Conservation (phyloP, 768 basidiomycete species). For the Suillus discolor region DNA sequence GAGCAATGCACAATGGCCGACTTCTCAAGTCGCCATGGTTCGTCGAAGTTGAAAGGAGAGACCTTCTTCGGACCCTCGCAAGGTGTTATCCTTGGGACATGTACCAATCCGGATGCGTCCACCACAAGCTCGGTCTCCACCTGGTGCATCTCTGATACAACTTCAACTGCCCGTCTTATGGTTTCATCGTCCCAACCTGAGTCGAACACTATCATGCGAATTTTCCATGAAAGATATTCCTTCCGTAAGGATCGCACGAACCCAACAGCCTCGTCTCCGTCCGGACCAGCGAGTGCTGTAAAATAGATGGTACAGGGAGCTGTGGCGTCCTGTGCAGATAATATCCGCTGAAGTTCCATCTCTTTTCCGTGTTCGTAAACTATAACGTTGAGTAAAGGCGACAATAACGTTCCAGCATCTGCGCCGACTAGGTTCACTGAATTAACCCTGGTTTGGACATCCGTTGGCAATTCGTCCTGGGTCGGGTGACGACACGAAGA, state of each 20-base stretch:
- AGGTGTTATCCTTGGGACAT: no score
- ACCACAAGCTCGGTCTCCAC: no score
- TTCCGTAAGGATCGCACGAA: constrained; percentile 31
- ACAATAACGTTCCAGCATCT: neutral
- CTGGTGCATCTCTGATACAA: no score
- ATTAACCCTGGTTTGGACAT: neutral
- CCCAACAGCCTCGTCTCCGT: constrained; percentile 35
- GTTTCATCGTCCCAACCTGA: neutral
- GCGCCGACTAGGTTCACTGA: neutral
- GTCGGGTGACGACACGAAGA: neutral
- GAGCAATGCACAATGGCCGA: no score
- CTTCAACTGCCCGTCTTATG: neutral
- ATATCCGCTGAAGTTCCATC: neutral
- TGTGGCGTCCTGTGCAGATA: constrained; percentile 10
- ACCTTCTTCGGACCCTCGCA: no score
- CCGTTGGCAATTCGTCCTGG: neutral
- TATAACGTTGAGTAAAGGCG: neutral
- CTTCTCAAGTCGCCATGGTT: no score
- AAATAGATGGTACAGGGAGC: constrained; percentile 30
- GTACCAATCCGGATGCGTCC: no score
- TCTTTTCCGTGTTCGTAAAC: neutral
- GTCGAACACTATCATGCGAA: constrained; percentile 32
- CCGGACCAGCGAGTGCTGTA: constrained; percentile 26
- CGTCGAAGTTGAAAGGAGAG: no score
- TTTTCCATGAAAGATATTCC: constrained; percentile 35